Percentiles rank a stretch among this genome's conserved stretches.
phyloP scores from a whole-genome alignment of 1,284 basidiomycete species.

The Ganoderma sinense region DNA sequence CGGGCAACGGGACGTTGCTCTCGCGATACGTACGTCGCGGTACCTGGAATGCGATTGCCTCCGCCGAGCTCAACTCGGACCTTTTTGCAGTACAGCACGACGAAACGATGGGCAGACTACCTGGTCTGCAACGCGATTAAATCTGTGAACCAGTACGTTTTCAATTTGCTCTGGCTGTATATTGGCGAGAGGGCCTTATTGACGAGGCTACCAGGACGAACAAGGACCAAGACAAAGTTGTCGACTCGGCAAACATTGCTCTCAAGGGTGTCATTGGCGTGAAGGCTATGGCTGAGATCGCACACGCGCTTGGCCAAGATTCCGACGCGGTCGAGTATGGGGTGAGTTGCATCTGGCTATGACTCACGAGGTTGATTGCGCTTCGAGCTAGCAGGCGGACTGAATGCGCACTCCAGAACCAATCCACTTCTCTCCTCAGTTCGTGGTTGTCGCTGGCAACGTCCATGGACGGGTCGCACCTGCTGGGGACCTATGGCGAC shows the following conservation, averaged over 20 bases:
- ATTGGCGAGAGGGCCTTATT: too few species aligned
- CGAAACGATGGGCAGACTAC: conserved; percentile 76
- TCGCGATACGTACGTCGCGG: conserved; percentile 52
- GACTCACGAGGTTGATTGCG: neutral
- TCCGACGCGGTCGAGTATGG: conserved; percentile 56
- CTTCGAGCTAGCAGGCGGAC: too few species aligned
- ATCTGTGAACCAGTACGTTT: conserved; percentile 54
- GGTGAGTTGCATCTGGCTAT: conserved; percentile 39
- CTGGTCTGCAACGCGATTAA: conserved; percentile 67
- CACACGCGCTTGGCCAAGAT: conserved; percentile 53
- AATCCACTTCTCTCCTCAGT: conserved; percentile 31
- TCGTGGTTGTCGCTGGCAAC: conserved; percentile 41
- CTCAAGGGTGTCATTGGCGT: conserved; percentile 78
- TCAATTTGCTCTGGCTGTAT: neutral
- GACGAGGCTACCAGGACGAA: too few species aligned
- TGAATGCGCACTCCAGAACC: conserved; percentile 15
- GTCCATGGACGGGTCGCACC: conserved; percentile 46
- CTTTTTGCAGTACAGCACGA: conserved; percentile 51
- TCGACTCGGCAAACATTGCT: conserved; percentile 76
- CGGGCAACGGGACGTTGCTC: conserved; percentile 61
- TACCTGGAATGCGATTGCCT: too few species aligned
- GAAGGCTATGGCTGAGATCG: conserved; percentile 68
- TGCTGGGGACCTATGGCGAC: conserved; percentile 49
- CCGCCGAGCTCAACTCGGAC: too few species aligned
- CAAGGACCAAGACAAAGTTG: conserved; percentile 58